Evolutionary conservation across 495 filamentous ascomycete genomes (phyloP).

Genomic region (Penicillium odoratum): DNA sequence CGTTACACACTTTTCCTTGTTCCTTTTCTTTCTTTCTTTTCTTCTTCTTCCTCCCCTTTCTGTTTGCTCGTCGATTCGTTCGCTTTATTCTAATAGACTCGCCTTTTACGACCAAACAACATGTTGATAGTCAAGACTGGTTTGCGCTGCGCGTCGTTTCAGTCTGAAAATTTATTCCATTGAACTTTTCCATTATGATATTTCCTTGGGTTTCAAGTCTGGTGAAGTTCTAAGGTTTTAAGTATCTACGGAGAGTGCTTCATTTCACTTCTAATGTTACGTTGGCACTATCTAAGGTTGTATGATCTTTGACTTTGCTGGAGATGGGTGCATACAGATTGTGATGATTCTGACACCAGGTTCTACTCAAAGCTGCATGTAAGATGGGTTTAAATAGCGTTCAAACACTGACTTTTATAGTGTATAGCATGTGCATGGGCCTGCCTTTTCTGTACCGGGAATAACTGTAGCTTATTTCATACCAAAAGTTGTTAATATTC

Average conservation of each 20-base stretch:
- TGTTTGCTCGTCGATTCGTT: not conserved
- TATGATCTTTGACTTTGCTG: not conserved
- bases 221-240: not conserved
- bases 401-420: not conserved
- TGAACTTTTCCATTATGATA: not conserved
- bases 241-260: not conserved
- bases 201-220: not conserved
- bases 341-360: not conserved
- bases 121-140: conserved; percentile 3
- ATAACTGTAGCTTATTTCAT: too few species aligned
- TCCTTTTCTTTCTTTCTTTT: not conserved
- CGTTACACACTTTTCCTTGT: conserved; percentile 12
- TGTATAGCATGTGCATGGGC: too few species aligned
- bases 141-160: conserved; percentile 7
- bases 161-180: not conserved
- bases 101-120: conserved; percentile 4
- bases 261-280: not conserved
- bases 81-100: conserved; percentile 10
- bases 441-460: too few species aligned
- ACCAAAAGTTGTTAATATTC: too few species aligned
- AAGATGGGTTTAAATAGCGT: not conserved
- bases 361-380: not conserved
- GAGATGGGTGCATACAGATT: not conserved
- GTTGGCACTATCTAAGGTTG: not conserved
- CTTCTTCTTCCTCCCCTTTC: not conserved